A percentile compares a stretch with the other conserved stretches of the same genome.
Conservation (phyloP, 495 filamentous ascomycete genomes). For the Podospora pseudoanserina region DNA sequence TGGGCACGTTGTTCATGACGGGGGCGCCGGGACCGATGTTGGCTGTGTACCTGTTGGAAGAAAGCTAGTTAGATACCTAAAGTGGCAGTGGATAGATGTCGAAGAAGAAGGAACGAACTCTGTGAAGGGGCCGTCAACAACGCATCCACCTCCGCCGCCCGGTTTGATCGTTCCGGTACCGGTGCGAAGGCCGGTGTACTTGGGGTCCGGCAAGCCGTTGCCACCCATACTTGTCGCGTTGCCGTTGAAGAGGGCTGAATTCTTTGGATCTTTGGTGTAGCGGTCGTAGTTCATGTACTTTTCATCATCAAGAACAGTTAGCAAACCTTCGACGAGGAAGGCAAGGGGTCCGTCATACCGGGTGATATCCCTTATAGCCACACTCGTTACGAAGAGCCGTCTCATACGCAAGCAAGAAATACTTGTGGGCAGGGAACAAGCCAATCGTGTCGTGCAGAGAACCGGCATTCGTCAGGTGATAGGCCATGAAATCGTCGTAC, state of each 20-base stretch:
- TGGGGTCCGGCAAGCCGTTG: constrained; percentile 33
- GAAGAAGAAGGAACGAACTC: constrained; percentile 33
- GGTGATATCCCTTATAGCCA: constrained; percentile 51
- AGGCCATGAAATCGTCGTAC: constrained; percentile 55
- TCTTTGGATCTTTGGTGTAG: constrained; percentile 34
- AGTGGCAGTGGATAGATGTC: neutral
- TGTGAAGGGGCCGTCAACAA: constrained; percentile 55
- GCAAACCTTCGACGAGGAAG: constrained; percentile 64
- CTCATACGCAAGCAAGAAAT: constrained; percentile 63
- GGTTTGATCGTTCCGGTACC: constrained; percentile 36
- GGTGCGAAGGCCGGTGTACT: constrained; percentile 31
- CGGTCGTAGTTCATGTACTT: constrained; percentile 40
- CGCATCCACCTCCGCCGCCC: constrained; percentile 58
- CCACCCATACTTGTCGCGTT: constrained; percentile 37
- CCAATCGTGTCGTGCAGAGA: constrained; percentile 55
- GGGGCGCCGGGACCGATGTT: constrained; percentile 38
- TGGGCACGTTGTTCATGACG: constrained; percentile 29
- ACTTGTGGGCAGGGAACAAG: constrained; percentile 66
- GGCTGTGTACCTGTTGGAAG: constrained; percentile 28
- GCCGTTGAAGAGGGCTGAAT: constrained; percentile 37
- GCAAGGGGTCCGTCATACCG: constrained; percentile 47
- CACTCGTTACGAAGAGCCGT: constrained; percentile 66
- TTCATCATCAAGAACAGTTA: constrained; percentile 21
- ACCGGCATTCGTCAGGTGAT: constrained; percentile 42
- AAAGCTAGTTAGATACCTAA: neutral